A percentile compares a stretch with the other conserved stretches of the same genome.
Evolutionary conservation across 306 rosid genomes (phyloP).

Genomic region (Vicia villosa): DNA sequence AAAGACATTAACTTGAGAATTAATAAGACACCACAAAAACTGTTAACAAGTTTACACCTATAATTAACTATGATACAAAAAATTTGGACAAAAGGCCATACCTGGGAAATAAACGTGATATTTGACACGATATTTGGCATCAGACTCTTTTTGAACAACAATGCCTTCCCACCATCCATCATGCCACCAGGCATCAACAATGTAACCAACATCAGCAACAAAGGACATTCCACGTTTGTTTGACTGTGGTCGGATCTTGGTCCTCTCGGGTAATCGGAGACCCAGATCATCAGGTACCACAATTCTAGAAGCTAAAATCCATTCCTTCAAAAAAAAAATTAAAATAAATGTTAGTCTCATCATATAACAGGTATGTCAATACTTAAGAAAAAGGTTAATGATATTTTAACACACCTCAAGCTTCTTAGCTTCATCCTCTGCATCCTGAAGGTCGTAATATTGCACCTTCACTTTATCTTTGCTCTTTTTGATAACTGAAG

Average conservation of each 20-base stretch:
- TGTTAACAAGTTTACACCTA: background rate
- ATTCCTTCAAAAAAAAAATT: conserved; percentile 55
- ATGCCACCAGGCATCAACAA: conserved; percentile 87
- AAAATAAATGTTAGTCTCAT: background rate
- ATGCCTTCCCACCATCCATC: conserved; percentile 99
- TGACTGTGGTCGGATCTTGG: conserved; percentile 59
- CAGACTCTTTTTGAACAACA: conserved; percentile 54
- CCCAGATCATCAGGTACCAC: conserved; percentile 59
- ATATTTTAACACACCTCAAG: conserved; percentile 63
- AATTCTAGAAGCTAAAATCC: conserved; percentile 69
- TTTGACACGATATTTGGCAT: conserved; percentile 47
- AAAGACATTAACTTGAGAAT: background rate
- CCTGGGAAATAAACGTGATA: conserved; percentile 78
- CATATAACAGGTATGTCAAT: background rate
- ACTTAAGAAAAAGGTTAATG: background rate
- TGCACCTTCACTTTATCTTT: conserved; percentile 79
- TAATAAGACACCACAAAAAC: background rate
- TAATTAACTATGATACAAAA: background rate
- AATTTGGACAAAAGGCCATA: conserved; percentile 14
- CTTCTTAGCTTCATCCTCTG: conserved; percentile 62
- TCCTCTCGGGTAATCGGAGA: conserved; percentile 54
- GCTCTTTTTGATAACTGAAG: conserved; percentile 62
- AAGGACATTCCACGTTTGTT: conserved; percentile 40
- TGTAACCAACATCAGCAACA: conserved; percentile 53
- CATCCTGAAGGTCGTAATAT: conserved; percentile 77